Evolutionary conservation across 768 basidiomycete species (phyloP), one percentile per base, ranked within the genome.

Genomic region (Podaxis pistillaris): DNA sequence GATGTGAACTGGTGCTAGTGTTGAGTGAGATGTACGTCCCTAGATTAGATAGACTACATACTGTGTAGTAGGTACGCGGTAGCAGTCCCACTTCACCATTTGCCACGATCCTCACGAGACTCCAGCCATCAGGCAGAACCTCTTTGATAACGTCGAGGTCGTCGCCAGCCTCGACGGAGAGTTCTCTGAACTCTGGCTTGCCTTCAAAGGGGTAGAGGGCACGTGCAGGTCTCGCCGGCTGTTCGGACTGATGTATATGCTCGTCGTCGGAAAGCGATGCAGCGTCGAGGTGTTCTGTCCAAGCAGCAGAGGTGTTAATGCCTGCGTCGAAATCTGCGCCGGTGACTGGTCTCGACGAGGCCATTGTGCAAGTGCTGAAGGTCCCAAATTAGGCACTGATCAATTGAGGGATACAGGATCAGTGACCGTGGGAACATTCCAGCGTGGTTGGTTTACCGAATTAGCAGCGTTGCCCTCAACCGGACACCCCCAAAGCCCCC

Each of bases 111-210:
- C 78, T 84, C 13, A 88, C 88, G 38, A 93, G 77, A 74, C 91
- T 92, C 91, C 91, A 93, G 4, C 91, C 91, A 65, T 92, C 89
- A 6, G 85, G 86, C 1, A 86, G 78, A 58, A 90, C 81, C 64
- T 90, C 89, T 65, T 84, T 87, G 55, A 94, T 68, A n/a, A 92
- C 76, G 53, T 87, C 83, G 22, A 94, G 71, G 64, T 81, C 81
- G 65, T 91, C 89, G 12, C 91, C 91, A 0, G 89, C 89, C 60
- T 79, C 78, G 17, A 91, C 83, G 6, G 71, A 78, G 24, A 93
- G 79, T 72, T 93, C 91, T 49, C 86, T 79, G 67, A 89, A 91
- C 67, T 92, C 89, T 0, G 81, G 74, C 71, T 90, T 88, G 46
- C 91, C 91, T 68, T 88, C 83, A 70, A 93, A 93, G 22, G 81